Evolutionary conservation across 768 basidiomycete genomes (phyloP).

Genomic region (Butyriboletus loyo): DNA sequence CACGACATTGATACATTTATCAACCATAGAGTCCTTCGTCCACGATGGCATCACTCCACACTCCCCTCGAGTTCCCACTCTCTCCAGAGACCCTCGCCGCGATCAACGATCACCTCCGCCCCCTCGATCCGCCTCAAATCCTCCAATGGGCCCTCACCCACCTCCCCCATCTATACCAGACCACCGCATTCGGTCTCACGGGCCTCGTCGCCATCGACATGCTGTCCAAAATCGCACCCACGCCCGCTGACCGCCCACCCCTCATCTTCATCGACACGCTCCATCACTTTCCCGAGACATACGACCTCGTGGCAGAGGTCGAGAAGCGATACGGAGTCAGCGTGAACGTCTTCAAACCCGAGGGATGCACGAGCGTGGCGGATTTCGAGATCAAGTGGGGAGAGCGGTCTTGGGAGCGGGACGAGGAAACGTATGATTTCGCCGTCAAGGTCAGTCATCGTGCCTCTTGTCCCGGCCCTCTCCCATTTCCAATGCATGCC

Average conservation of each 20-base stretch:
- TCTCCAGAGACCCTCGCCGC: conserved; percentile 52
- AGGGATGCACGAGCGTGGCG: conserved; percentile 56
- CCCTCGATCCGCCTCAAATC: conserved; percentile 78
- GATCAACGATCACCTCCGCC: conserved; percentile 73
- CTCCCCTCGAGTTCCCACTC: conserved; percentile 56
- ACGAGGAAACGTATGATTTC: conserved; percentile 89
- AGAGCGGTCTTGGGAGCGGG: conserved; percentile 78
- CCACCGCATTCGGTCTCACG: conserved; percentile 95
- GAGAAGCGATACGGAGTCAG: conserved; percentile 68
- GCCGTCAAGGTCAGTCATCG: conserved; percentile 70
- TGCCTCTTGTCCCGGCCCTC: neutral
- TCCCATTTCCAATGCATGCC: neutral
- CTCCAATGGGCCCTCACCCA: conserved; percentile 80
- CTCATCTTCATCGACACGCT: conserved; percentile 96
- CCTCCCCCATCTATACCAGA: conserved; percentile 82
- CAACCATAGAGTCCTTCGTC: no score
- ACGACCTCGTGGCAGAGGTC: conserved; percentile 83
- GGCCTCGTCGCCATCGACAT: conserved; percentile 94
- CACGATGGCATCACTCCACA: conserved; percentile 22
- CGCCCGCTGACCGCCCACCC: conserved; percentile 53
- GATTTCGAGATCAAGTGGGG: conserved; percentile 85
- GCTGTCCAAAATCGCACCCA: conserved; percentile 75
- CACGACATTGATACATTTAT: no score
- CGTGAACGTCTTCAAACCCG: conserved; percentile 78
- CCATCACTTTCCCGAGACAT: conserved; percentile 93